phyloP scores from a whole-genome alignment of 2,329 filamentous ascomycete genomes.

The Calonectria hongkongensis region DNA sequence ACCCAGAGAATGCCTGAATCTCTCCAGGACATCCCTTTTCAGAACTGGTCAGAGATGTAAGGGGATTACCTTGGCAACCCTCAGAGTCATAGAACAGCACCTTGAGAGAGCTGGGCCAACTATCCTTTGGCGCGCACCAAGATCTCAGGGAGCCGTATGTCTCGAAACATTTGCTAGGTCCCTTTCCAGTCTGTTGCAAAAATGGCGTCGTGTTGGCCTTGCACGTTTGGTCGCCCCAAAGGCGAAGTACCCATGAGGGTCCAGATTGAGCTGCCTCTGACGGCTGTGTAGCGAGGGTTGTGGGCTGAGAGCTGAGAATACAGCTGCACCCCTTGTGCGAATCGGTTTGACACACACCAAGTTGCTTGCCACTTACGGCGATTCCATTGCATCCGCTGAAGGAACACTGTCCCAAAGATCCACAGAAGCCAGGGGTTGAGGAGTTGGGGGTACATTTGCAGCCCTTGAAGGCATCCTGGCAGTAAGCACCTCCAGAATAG shows the following conservation, averaged over 20 bases:
- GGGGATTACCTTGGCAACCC: constrained; percentile 3
- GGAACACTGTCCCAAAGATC: constrained; percentile 12
- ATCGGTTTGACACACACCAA: constrained; percentile 20
- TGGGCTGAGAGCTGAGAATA: constrained; percentile 10
- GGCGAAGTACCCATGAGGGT: constrained; percentile 20
- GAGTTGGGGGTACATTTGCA: constrained; percentile 13
- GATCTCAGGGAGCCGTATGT: constrained; percentile 10
- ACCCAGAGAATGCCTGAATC: constrained; percentile 6
- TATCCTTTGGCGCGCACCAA: constrained; percentile 18
- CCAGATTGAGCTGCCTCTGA: neutral
- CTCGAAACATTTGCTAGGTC: constrained; percentile 15
- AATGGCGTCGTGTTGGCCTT: neutral
- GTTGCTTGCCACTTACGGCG: constrained; percentile 15
- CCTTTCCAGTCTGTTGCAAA: constrained; percentile 4
- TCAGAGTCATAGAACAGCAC: constrained; percentile 22
- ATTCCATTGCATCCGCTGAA: constrained; percentile 18
- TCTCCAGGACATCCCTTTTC: constrained; percentile 23
- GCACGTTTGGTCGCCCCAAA: constrained; percentile 19
- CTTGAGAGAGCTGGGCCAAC: constrained; percentile 27
- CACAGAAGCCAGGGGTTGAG: constrained; percentile 23
- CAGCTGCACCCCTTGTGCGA: constrained; percentile 30
- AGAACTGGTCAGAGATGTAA: neutral
- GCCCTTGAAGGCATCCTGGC: constrained; percentile 28
- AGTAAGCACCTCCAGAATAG: constrained; percentile 19
- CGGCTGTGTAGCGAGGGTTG: neutral